Percentiles rank a stretch among this genome's conserved stretches.
phyloP scores from a whole-genome alignment of 179 eudicot species.

The Nepenthes alata region DNA sequence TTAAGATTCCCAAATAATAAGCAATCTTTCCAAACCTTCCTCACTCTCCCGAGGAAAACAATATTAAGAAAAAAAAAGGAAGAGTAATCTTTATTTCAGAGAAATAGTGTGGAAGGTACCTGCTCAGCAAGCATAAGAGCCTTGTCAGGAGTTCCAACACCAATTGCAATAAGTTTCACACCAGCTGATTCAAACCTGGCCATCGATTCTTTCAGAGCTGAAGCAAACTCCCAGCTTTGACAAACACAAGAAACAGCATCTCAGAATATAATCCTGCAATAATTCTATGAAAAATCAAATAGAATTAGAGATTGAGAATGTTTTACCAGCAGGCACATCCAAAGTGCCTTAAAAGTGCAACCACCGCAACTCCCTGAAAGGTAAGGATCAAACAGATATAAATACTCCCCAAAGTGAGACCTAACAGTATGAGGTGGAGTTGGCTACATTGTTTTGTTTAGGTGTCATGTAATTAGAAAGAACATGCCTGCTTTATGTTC shows the following conservation, averaged over 20 bases:
- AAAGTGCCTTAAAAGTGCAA: constrained; percentile 82
- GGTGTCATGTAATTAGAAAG: too few relatives aligned
- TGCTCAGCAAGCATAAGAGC: constrained; percentile 72
- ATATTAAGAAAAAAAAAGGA: neutral
- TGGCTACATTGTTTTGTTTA: too few relatives aligned
- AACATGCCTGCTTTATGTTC: too few relatives aligned
- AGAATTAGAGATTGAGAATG: neutral
- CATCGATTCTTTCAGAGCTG: constrained; percentile 46
- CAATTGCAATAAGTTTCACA: constrained; percentile 89
- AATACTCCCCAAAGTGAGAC: too few relatives aligned
- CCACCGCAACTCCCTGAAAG: constrained; percentile 69
- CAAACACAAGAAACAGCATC: constrained; percentile 2
- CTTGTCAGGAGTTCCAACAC: constrained; percentile 72
- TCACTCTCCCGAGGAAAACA: neutral
- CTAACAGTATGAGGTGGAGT: too few relatives aligned
- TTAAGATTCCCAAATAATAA: too few relatives aligned
- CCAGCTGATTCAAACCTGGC: constrained; percentile 63
- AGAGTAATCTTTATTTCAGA: neutral
- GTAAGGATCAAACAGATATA: neutral
- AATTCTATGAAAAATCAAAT: neutral
- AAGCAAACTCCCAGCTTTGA: constrained; percentile 80
- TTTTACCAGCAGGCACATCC: constrained; percentile 86
- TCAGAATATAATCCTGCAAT: constrained; percentile 6
- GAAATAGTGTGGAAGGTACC: constrained; percentile 17
- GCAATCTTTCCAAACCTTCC: too few relatives aligned